Evolutionary conservation across 306 rosid genomes (phyloP).

Genomic region (Prinsepia uniflora): DNA sequence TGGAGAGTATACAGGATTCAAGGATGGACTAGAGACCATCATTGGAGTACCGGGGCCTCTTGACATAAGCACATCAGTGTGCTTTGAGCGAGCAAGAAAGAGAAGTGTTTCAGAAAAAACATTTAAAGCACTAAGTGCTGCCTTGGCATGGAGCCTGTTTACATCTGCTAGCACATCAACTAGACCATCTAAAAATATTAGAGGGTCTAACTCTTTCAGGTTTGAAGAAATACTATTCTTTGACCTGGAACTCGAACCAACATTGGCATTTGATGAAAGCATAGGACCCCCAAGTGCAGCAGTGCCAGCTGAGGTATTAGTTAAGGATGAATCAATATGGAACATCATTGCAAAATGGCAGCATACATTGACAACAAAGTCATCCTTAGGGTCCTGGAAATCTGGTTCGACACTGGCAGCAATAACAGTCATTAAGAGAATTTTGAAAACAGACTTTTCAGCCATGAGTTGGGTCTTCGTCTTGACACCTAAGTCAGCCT

Average conservation of each 20-base stretch:
- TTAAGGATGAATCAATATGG: constrained; percentile 63
- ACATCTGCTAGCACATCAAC: constrained; percentile 96
- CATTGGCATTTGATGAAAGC: constrained; percentile 51
- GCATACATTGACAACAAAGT: constrained; percentile 80
- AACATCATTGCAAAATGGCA: constrained; percentile 96
- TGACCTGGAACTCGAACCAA: constrained; percentile 54
- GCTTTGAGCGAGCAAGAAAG: constrained; percentile 89
- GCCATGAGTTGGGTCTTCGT: constrained; percentile 99
- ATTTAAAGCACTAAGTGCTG: constrained; percentile 87
- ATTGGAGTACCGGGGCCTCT: constrained; percentile 98
- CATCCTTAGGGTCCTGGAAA: constrained; percentile 74
- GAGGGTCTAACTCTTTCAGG: constrained; percentile 92
- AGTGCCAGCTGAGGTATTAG: constrained; percentile 37
- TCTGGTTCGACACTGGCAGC: constrained; percentile 90
- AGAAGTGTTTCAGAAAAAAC: constrained; percentile 92
- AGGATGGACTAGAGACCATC: constrained; percentile 96
- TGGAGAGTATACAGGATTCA: constrained; percentile 95
- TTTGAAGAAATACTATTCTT: constrained; percentile 64
- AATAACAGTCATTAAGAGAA: constrained; percentile 80
- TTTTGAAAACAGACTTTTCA: constrained; percentile 93
- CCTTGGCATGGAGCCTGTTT: constrained; percentile 87
- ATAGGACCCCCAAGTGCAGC: constrained; percentile 58
- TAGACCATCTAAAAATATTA: constrained; percentile 90
- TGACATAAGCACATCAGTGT: constrained; percentile 76
- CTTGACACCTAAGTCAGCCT: constrained; percentile 99